phyloP scores from a whole-genome alignment of 2,329 filamentous ascomycete species.

The Aspergillus japonicus region DNA sequence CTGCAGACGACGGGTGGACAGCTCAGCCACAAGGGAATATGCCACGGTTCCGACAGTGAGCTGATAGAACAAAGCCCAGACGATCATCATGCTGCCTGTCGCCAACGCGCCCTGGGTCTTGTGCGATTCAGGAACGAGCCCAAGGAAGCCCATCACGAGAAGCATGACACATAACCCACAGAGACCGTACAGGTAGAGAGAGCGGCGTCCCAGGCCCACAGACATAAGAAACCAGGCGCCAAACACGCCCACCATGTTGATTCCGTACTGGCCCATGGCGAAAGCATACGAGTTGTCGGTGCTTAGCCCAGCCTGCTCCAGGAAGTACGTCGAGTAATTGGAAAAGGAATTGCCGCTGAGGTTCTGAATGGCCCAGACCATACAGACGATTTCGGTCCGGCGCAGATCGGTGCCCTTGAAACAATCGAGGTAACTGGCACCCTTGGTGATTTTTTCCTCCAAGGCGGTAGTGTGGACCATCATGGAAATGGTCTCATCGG shows the following conservation, averaged over 20 bases:
- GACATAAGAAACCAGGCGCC: conserved; percentile 80
- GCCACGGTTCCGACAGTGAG: conserved; percentile 84
- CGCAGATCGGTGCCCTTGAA: conserved; percentile 77
- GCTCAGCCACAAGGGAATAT: conserved; percentile 82
- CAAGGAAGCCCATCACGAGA: conserved; percentile 79
- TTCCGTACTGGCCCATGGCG: conserved; percentile 59
- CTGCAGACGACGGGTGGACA: conserved; percentile 77
- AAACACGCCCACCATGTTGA: conserved; percentile 76
- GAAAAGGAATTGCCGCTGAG: conserved; percentile 64
- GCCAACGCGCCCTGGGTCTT: conserved; percentile 65
- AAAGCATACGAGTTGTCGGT: conserved; percentile 55
- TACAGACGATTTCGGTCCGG: conserved; percentile 70
- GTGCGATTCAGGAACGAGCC: conserved; percentile 64
- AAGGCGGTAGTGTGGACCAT: conserved; percentile 86
- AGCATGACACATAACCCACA: conserved; percentile 73
- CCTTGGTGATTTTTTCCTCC: conserved; percentile 71
- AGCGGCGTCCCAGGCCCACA: conserved; percentile 69
- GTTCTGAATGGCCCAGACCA: conserved; percentile 66
- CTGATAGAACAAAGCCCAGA: conserved; percentile 82
- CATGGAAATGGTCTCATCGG: conserved; percentile 84
- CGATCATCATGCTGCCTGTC: conserved; percentile 80
- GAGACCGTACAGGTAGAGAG: conserved; percentile 74
- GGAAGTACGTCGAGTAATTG: conserved; percentile 63
- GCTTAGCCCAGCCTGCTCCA: conserved; percentile 55
- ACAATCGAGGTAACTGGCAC: conserved; percentile 76